Base-by-base conservation (phyloP, 805 yeast species). In the Pichia ethanolica region DNA sequence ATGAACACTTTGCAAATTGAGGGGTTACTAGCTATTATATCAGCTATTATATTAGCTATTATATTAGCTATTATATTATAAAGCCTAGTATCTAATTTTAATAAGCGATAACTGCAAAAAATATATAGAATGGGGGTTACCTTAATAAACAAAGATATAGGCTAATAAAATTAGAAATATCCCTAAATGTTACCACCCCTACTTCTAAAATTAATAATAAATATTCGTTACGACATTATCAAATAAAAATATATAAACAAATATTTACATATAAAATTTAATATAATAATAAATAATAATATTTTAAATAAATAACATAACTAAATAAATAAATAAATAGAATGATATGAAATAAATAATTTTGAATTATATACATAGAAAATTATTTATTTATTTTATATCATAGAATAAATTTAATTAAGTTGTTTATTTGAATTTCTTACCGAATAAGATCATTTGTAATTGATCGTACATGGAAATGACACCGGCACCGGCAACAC, bases 401-500 rank as follows among this genome's bases (percentile, higher is more conserved):
- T 20, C 20, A 20, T 20, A 20, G 20, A 20, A 20, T 20, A 20
- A 20, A 20, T 20, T 38, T 38, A 42, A 48, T 54, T 41, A 64
- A 59, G 35, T 53, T 52, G 63, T 59, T 71, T 75, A 79, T 77
- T 83, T 75, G 83, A 88, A 89, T 78, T 89, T 88, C 88, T 89
- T 89, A 77, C 97, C 97, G 76, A 89, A 89, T 66, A 90, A 53
- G 82, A 89, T 83, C 77, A 89, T 75, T 80, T 89, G 97, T 74
- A 89, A 79, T 80, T 89, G 96, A 77, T 90, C 97, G 81, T 90
- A 89, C 82, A 90, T 69, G 79, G 97, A 89, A 75, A 89, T 88
- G 68, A 90, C 97, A 87, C 96, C 96, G 71, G 97, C 97, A 83
- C 96, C 96, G 75, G 97, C 97, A 72, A 89, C 96, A 88, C 97